phyloP scores from a whole-genome alignment of 2,329 filamentous ascomycete species.

The Xylaria hypoxylon region DNA sequence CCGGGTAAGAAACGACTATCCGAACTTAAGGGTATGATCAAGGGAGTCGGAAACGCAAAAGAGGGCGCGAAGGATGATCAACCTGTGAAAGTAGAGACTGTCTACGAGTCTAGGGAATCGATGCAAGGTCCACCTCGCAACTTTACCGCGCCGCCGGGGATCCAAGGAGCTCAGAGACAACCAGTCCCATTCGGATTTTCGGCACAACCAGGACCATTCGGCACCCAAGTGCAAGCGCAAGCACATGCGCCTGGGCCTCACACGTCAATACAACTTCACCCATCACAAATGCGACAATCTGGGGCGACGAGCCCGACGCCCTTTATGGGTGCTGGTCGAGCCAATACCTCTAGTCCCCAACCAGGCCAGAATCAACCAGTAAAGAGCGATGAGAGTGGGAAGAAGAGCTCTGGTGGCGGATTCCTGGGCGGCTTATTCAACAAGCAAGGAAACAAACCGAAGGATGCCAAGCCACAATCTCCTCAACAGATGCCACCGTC shows the following conservation, averaged over 20 bases:
- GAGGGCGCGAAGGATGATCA: constrained; percentile 48
- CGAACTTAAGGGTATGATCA: constrained; percentile 51
- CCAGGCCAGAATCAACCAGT: constrained; percentile 37
- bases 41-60: constrained; percentile 47
- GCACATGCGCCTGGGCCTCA: background rate
- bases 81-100: constrained; percentile 40
- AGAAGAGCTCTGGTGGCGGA: constrained; percentile 42
- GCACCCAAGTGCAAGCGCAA: constrained; percentile 26
- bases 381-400: constrained; percentile 44
- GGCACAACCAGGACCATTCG: constrained; percentile 11
- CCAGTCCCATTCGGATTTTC: constrained; percentile 22
- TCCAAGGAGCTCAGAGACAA: constrained; percentile 31
- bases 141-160: constrained; percentile 16
- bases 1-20: constrained; percentile 48
- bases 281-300: constrained; percentile 27
- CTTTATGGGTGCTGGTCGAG: constrained; percentile 34
- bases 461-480: constrained; percentile 44
- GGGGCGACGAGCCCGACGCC: constrained; percentile 20
- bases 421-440: constrained; percentile 48
- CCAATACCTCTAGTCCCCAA: constrained; percentile 35
- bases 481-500: constrained; percentile 37
- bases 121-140: constrained; percentile 41
- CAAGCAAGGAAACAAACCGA: constrained; percentile 45
- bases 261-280: constrained; percentile 17
- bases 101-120: constrained; percentile 35